Percentiles rank a stretch among this genome's conserved stretches.
Evolutionary conservation across 2,329 filamentous ascomycete species (phyloP).

Genomic region (Penicillium brevicompactum): DNA sequence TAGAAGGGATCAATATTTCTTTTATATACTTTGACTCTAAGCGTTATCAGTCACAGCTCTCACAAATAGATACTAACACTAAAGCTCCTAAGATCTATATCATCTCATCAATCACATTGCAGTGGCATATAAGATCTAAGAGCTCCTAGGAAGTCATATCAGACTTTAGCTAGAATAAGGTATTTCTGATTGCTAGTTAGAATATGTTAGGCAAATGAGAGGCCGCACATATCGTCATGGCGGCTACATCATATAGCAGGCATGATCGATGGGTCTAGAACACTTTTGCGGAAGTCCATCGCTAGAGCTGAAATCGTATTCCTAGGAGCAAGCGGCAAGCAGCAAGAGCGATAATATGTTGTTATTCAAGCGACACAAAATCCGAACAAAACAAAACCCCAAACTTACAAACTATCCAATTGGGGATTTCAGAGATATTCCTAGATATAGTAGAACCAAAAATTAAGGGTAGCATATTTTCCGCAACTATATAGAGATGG

Average conservation of each 20-base stretch:
- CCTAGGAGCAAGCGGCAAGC: not conserved
- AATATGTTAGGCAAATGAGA: not conserved
- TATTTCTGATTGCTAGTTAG: not conserved
- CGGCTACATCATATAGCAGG: not conserved
- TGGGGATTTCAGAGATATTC: not conserved
- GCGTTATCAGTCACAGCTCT: no score
- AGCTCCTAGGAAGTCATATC: no score
- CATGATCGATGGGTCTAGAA: not conserved
- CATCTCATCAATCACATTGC: no score
- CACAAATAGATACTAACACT: no score
- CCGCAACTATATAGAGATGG: not conserved
- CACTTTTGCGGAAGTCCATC: not conserved
- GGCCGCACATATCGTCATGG: not conserved
- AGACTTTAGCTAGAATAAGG: no score
- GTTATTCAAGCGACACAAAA: not conserved
- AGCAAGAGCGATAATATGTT: not conserved
- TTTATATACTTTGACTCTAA: no score
- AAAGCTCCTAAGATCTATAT: no score
- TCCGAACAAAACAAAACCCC: not conserved
- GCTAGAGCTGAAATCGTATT: conserved; percentile 2
- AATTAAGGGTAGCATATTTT: not conserved
- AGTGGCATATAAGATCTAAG: no score
- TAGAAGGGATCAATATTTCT: no score
- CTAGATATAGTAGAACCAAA: not conserved
- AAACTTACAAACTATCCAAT: not conserved